These are phyloP conservation scores for Exophiala dermatitidis DNA, from an alignment of 2,329 filamentous ascomycete genomes.

Conservation along the genomic window DNA sequence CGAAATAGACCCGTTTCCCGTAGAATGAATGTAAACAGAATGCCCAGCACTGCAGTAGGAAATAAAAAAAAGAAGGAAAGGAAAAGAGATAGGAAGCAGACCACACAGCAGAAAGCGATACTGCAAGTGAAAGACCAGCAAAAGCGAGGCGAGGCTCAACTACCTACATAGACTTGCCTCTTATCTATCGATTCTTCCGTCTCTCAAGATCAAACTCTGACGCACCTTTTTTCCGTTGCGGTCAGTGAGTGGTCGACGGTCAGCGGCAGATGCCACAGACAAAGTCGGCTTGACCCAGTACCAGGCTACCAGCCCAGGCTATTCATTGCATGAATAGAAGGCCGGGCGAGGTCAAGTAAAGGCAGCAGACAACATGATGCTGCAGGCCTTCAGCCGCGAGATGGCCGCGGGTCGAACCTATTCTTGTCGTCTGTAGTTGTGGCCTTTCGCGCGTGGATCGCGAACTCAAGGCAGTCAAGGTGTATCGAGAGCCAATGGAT, in stretches of 20 bases:
- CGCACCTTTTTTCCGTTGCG: not conserved
- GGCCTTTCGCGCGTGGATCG: not conserved
- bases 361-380: not conserved
- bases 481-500: constrained; percentile 13
- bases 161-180: not conserved
- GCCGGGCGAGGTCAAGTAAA: not conserved
- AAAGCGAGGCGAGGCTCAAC: too few species aligned
- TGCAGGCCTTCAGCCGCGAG: not conserved
- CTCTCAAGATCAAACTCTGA: not conserved
- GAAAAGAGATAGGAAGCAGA: not conserved
- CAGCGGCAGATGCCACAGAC: constrained; percentile 22
- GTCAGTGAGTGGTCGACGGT: constrained; percentile 3
- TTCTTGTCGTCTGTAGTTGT: constrained; percentile 3
- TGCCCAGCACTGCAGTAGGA: not conserved
- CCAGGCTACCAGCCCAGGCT: constrained; percentile 1
- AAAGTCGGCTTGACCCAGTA: constrained; percentile 6
- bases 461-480: not conserved
- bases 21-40: not conserved
- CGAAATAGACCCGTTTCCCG: too few species aligned
- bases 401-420: constrained; percentile 2
- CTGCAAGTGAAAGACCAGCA: too few species aligned
- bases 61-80: constrained; percentile 1
- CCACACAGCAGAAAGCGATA: too few species aligned
- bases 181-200: constrained; percentile 7
- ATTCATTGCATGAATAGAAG: constrained; percentile 13